Conservation (phyloP, 306 rosid species). For the Potentilla sterilis region DNA sequence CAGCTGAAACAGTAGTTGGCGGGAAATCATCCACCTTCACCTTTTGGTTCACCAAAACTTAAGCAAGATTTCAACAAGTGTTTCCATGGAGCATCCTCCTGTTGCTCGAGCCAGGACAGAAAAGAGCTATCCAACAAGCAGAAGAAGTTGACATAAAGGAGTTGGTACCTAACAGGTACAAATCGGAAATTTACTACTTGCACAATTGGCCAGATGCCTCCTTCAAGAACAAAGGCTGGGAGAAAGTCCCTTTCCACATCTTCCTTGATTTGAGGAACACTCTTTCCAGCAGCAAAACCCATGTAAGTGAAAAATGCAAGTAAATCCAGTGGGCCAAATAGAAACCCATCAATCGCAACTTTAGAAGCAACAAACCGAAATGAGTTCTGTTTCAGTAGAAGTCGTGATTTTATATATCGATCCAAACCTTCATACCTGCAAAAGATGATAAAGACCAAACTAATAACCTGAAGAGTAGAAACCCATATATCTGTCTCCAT, state of each 20-base stretch:
- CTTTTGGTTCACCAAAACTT: constrained; percentile 37
- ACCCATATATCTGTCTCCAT: neutral
- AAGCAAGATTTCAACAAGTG: constrained; percentile 62
- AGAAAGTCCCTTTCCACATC: constrained; percentile 82
- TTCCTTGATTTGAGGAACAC: constrained; percentile 69
- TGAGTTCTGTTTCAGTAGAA: constrained; percentile 57
- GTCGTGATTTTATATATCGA: constrained; percentile 48
- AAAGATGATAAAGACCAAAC: constrained; percentile 14
- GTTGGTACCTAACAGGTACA: constrained; percentile 82
- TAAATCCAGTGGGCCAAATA: constrained; percentile 80
- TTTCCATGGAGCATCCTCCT: constrained; percentile 88
- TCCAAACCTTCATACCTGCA: constrained; percentile 89
- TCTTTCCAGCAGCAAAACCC: constrained; percentile 77
- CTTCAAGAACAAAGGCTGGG: constrained; percentile 76
- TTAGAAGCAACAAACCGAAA: constrained; percentile 77
- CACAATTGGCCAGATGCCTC: constrained; percentile 77
- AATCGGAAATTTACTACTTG: constrained; percentile 79
- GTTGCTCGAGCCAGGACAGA: constrained; percentile 94
- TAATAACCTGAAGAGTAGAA: neutral
- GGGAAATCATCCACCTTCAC: constrained; percentile 20
- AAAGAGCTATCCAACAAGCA: constrained; percentile 82
- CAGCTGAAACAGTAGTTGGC: constrained; percentile 12
- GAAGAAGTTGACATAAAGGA: constrained; percentile 85
- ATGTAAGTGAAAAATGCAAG: constrained; percentile 70
- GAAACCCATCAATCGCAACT: constrained; percentile 65